phyloP scores from a whole-genome alignment of 257 asterid species.

The Orobanche coerulescens region DNA sequence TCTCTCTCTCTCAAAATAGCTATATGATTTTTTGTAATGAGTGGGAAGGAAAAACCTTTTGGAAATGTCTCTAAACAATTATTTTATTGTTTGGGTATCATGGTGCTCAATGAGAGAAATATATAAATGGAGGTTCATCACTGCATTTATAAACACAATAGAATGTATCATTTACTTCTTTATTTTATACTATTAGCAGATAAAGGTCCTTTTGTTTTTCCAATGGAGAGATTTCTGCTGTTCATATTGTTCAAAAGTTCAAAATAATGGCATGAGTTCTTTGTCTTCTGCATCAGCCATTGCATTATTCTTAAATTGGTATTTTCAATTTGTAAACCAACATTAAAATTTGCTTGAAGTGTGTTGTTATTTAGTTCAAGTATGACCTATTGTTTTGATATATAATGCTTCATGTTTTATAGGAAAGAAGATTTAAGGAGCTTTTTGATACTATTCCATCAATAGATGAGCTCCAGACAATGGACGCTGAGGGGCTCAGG shows the following conservation, averaged over 20 bases:
- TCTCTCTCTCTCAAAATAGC: no score
- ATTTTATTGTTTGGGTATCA: no score
- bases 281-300: constrained; percentile 9
- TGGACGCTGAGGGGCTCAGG: constrained; percentile 74
- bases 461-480: constrained; percentile 63
- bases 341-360: constrained; percentile 8
- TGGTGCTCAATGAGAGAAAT: background rate
- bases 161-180: background rate
- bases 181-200: background rate
- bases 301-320: background rate
- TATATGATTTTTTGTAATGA: background rate
- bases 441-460: constrained; percentile 73
- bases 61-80: background rate
- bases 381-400: constrained; percentile 14
- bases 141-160: no score
- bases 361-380: constrained; percentile 1
- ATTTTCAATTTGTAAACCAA: background rate
- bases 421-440: constrained; percentile 96
- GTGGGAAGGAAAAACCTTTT: background rate
- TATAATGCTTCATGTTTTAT: constrained; percentile 30
- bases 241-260: constrained; percentile 7
- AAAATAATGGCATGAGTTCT: background rate
- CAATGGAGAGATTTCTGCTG: background rate
- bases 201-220: background rate
- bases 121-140: no score